These are phyloP conservation scores for Triticum monococcum DNA, from an alignment of 176 grass and related monocot genomes.

Conservation along the genomic window DNA sequence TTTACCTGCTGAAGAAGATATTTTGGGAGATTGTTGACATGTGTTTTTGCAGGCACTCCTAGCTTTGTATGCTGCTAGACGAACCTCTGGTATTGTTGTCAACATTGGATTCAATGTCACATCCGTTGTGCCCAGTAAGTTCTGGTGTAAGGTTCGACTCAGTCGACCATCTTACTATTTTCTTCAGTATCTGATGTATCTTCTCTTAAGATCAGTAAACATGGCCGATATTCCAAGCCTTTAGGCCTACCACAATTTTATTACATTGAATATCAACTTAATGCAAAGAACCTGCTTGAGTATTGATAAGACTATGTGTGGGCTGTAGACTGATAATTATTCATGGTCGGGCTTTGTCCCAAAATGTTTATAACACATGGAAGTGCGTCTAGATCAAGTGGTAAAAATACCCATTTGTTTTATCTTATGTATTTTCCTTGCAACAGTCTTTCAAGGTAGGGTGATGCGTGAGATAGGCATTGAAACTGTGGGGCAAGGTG, in stretches of 20 bases:
- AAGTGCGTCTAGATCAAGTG: not conserved
- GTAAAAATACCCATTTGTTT: not conserved
- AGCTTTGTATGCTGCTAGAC: constrained; percentile 84
- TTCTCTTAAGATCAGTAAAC: not conserved
- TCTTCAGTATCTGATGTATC: constrained; percentile 4
- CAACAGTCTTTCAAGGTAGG: constrained; percentile 74
- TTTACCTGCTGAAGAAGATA: not conserved
- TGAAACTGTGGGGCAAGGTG: constrained; percentile 83
- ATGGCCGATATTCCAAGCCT: not conserved
- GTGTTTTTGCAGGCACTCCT: constrained; percentile 70
- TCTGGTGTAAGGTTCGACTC: not conserved
- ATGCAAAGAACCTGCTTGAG: not conserved
- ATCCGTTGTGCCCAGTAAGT: constrained; percentile 81
- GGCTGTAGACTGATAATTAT: not conserved
- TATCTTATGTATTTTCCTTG: constrained; percentile 32
- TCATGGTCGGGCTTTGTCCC: not conserved
- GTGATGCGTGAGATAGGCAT: constrained; percentile 85
- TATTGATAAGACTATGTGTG: not conserved
- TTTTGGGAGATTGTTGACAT: constrained; percentile 13
- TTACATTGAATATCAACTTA: not conserved
- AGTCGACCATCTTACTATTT: not conserved
- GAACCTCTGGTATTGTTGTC: constrained; percentile 84
- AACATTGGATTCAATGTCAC: constrained; percentile 94
- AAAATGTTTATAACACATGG: not conserved
- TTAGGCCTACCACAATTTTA: not conserved